A percentile compares a stretch with the other conserved stretches of the same genome.
phyloP scores from a whole-genome alignment of 768 basidiomycete species.

The Tephrocybe sp. region DNA sequence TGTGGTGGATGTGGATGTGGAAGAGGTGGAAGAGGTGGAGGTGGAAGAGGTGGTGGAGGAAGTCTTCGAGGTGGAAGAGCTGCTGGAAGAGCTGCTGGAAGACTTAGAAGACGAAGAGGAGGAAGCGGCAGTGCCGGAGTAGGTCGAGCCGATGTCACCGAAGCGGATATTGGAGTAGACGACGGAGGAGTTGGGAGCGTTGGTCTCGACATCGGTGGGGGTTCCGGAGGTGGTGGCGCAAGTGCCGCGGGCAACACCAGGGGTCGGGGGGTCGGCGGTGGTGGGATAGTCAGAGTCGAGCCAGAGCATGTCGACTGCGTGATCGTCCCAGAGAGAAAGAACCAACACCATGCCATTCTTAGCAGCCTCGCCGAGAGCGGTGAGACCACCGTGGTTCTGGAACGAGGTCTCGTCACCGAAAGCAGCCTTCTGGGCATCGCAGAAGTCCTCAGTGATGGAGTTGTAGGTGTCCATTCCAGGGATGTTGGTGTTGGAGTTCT shows the following conservation, averaged over 20 bases:
- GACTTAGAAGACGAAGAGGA: neutral
- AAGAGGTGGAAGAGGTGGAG: neutral
- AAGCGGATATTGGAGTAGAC: neutral
- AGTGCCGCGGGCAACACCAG: conserved; percentile 24
- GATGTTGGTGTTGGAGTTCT: conserved; percentile 54
- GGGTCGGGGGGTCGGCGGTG: conserved; percentile 28
- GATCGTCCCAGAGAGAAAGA: conserved; percentile 41
- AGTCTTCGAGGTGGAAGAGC: neutral
- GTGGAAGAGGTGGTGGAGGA: neutral
- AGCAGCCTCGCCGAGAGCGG: conserved; percentile 31
- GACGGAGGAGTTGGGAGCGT: conserved; percentile 18
- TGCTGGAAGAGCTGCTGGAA: too few species aligned
- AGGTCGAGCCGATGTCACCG: neutral
- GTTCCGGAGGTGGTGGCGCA: too few species aligned
- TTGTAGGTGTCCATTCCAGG: conserved; percentile 37
- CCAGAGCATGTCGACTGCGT: too few species aligned
- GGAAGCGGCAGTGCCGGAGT: neutral
- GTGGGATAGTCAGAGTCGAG: too few species aligned
- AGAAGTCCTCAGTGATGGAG: neutral
- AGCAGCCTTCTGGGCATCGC: conserved; percentile 35
- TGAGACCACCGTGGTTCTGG: conserved; percentile 39
- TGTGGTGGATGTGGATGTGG: neutral
- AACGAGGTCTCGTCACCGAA: conserved; percentile 47
- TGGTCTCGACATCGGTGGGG: conserved; percentile 32
- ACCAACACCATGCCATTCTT: conserved; percentile 41